A percentile compares a stretch with the other conserved stretches of the same genome.
phyloP scores from a whole-genome alignment of 1,139 yeast genomes.

The Pichia sp. region DNA sequence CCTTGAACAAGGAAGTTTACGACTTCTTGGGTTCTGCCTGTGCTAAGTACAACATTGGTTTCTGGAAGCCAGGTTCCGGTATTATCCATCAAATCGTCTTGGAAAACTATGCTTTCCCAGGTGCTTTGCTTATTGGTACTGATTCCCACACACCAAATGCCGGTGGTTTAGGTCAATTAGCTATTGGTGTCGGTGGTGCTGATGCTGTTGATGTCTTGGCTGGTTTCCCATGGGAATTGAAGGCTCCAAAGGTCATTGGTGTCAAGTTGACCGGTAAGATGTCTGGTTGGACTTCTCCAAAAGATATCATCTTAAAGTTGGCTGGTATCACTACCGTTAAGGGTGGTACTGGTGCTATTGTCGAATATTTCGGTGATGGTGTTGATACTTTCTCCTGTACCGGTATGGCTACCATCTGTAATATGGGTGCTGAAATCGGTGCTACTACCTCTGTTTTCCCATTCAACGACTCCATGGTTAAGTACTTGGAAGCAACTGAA shows the following conservation, averaged over 20 bases:
- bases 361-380: slow-evolving; percentile 97
- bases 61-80: slow-evolving; percentile 99
- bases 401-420: slow-evolving; percentile 99
- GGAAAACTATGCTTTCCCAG: slow-evolving; percentile 98
- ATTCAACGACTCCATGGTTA: slow-evolving; percentile 85
- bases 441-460: slow-evolving; percentile 99
- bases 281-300: slow-evolving; percentile 98
- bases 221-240: slow-evolving; percentile 93
- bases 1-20: slow-evolving; percentile 92
- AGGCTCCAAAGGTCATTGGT: slow-evolving; percentile 97
- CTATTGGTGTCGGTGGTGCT: slow-evolving; percentile 99
- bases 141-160: slow-evolving; percentile 99
- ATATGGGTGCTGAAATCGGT: slow-evolving; percentile 99
- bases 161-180: slow-evolving; percentile 98
- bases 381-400: slow-evolving; percentile 94
- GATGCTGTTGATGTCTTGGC: slow-evolving; percentile 99
- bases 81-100: slow-evolving; percentile 96
- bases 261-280: slow-evolving; percentile 93
- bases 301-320: slow-evolving; percentile 89
- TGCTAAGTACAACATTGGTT: slow-evolving; percentile 96
- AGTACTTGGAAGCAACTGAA: slow-evolving; percentile 83
- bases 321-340: slow-evolving; percentile 97
- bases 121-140: slow-evolving; percentile 94
- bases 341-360: slow-evolving; percentile 98
- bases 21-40: slow-evolving; percentile 92